Conservation (phyloP, 148 eudicot genomes). For the Rhododendron henanense region DNA sequence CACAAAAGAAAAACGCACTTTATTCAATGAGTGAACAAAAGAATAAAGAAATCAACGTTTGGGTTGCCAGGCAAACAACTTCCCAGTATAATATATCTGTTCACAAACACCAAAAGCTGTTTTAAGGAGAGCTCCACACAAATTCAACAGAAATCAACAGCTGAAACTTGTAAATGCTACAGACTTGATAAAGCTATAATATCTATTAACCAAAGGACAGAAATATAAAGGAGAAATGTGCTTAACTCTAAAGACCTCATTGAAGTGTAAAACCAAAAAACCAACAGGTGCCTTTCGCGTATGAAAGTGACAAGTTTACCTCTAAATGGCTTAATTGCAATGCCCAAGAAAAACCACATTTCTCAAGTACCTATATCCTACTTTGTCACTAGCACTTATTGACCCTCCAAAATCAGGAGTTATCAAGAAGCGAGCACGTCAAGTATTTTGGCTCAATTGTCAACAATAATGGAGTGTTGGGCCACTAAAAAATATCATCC, state of each 20-base stretch:
- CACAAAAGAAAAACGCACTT: not conserved
- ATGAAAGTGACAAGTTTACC: not conserved
- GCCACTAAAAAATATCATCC: not conserved
- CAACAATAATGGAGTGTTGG: not conserved
- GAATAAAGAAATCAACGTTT: not conserved
- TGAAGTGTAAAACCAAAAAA: not conserved
- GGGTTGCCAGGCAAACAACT: not conserved
- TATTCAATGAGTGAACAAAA: not conserved
- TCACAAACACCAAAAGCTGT: slow-evolving; percentile 1
- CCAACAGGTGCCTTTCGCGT: not conserved
- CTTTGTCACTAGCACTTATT: not conserved
- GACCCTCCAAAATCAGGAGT: not conserved
- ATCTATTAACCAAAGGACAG: not conserved
- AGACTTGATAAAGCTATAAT: not conserved
- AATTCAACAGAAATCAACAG: slow-evolving; percentile 1
- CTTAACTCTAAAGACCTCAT: not conserved
- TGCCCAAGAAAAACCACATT: not conserved
- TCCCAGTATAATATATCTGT: not conserved
- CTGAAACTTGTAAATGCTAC: not conserved
- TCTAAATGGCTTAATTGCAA: not conserved
- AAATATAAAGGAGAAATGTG: not conserved
- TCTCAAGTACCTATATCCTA: not conserved
- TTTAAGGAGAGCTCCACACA: not conserved
- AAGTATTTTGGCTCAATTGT: not conserved
- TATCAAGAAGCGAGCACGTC: not conserved